These are phyloP conservation scores for Linum tenue DNA, from an alignment of 345 rosid species.

Conservation along the genomic window DNA sequence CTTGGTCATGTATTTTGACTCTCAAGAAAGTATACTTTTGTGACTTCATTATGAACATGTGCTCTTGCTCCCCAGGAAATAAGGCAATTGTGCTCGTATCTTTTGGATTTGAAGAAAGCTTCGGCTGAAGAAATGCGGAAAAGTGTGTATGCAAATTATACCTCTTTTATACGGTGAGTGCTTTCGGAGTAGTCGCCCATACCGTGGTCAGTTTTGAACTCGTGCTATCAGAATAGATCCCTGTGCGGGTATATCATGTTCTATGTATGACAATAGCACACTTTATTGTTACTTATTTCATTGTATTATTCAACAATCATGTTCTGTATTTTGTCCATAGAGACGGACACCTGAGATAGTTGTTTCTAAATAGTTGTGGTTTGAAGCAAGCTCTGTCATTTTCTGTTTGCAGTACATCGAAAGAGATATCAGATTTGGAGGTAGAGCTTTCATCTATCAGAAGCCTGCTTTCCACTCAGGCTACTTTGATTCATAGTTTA, in stretches of 20 bases:
- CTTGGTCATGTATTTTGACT: background rate
- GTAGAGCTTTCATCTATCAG: slow-evolving; percentile 94
- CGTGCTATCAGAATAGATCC: background rate
- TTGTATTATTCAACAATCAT: background rate
- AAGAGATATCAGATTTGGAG: slow-evolving; percentile 96
- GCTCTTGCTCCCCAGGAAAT: slow-evolving; percentile 46
- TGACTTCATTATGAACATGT: background rate
- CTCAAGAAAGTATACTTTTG: background rate
- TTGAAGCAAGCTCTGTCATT: slow-evolving; percentile 9
- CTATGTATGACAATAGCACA: too few species aligned
- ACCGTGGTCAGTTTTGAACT: background rate
- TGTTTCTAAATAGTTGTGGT: background rate
- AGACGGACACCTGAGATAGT: background rate
- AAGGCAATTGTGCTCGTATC: slow-evolving; percentile 63
- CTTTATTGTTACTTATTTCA: too few species aligned
- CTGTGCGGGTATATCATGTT: too few species aligned
- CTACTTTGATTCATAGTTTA: slow-evolving; percentile 79
- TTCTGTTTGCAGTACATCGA: slow-evolving; percentile 62
- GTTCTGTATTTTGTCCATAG: background rate
- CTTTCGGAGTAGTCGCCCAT: background rate
- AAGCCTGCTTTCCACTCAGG: slow-evolving; percentile 87
- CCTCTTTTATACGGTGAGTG: slow-evolving; percentile 88
- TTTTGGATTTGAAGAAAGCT: slow-evolving; percentile 89
- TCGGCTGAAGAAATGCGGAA: slow-evolving; percentile 99
- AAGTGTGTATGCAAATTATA: slow-evolving; percentile 93